Percentiles rank a stretch among this genome's conserved stretches.
Evolutionary conservation across 352 stramenopile species (phyloP).

Genomic region (Phytophthora litchii): DNA sequence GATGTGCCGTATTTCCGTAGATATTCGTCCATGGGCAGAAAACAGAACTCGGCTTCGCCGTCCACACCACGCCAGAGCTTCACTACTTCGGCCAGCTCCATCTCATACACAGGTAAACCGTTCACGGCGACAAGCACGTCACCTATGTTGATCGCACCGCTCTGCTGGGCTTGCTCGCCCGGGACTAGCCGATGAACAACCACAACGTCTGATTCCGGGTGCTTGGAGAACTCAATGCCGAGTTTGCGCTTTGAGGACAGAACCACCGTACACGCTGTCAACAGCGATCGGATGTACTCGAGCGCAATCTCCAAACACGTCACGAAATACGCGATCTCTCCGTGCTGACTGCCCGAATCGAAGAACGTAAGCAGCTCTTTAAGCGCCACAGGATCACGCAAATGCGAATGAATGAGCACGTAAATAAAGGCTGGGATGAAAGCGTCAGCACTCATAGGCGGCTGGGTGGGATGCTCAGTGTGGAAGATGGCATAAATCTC

Average conservation of each 20-base stretch:
- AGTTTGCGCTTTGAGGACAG: constrained; percentile 71
- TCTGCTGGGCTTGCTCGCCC: constrained; percentile 70
- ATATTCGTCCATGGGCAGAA: constrained; percentile 80
- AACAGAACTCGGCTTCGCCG: constrained; percentile 79
- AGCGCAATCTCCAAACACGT: constrained; percentile 89
- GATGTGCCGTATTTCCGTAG: constrained; percentile 61
- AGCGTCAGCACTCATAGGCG: constrained; percentile 86
- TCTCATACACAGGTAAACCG: constrained; percentile 80
- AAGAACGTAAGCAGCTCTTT: constrained; percentile 87
- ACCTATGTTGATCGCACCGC: constrained; percentile 56
- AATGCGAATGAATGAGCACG: constrained; percentile 76
- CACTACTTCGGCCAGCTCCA: constrained; percentile 74
- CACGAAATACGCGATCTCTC: constrained; percentile 88
- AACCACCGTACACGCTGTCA: constrained; percentile 83
- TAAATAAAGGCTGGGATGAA: constrained; percentile 91
- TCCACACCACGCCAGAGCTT: constrained; percentile 76
- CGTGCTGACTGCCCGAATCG: constrained; percentile 63
- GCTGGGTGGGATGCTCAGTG: constrained; percentile 64
- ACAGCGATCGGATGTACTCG: constrained; percentile 86
- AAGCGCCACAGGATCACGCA: constrained; percentile 72
- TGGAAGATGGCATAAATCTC: constrained; percentile 86
- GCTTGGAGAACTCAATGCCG: constrained; percentile 76
- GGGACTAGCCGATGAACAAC: constrained; percentile 63
- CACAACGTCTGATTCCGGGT: constrained; percentile 53
- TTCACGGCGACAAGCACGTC: constrained; percentile 86